phyloP scores from a whole-genome alignment of 345 rosid species.

The Adansonia digitata region DNA sequence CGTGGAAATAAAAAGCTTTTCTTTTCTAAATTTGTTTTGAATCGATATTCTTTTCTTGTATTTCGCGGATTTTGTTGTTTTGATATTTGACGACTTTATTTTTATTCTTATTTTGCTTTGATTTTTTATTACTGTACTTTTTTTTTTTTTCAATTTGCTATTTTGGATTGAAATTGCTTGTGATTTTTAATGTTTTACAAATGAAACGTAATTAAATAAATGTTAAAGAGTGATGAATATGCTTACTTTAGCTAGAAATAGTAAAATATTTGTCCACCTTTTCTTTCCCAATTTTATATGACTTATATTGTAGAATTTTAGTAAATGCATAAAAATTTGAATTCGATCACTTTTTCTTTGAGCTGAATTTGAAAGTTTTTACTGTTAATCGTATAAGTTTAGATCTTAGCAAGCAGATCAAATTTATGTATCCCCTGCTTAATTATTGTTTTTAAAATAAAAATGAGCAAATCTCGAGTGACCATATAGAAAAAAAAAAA shows the following conservation, averaged over 20 bases:
- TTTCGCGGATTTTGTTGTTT: too few relatives aligned
- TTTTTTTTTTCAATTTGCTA: not conserved
- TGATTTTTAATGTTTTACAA: not conserved
- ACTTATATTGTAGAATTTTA: not conserved
- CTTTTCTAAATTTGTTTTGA: not conserved
- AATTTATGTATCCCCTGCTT: too few relatives aligned
- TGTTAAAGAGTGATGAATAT: not conserved
- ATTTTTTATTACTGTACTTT: not conserved
- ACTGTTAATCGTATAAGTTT: too few relatives aligned
- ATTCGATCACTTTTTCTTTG: not conserved
- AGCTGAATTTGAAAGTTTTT: not conserved
- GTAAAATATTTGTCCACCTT: not conserved
- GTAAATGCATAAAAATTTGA: too few relatives aligned
- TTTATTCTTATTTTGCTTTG: not conserved
- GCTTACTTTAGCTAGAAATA: not conserved
- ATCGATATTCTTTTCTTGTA: not conserved
- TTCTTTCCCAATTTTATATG: not conserved
- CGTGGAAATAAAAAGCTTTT: not conserved
- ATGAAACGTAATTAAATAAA: not conserved
- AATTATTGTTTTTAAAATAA: too few relatives aligned
- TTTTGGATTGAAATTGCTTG: not conserved
- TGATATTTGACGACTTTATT: too few relatives aligned
- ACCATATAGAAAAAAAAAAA: too few relatives aligned
- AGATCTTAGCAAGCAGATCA: conserved; percentile 3
- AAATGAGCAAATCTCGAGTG: not conserved